Percentiles rank a stretch among this genome's conserved stretches.
Evolutionary conservation across 2,329 filamentous ascomycete genomes (phyloP).

Genomic region (Ascochyta lentis): DNA sequence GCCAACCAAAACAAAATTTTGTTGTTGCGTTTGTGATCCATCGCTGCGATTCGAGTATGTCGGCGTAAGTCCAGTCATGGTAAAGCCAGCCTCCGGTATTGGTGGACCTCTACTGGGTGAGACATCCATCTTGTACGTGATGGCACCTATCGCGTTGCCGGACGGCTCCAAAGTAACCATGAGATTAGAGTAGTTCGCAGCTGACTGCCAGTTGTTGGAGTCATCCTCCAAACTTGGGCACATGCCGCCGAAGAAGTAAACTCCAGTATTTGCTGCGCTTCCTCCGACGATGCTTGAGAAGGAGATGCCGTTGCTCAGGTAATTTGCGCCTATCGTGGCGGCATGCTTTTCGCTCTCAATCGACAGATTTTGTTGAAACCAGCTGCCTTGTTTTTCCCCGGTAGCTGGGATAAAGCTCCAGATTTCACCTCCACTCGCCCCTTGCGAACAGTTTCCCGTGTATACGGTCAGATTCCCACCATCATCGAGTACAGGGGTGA

Average conservation of each 20-base stretch:
- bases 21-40: slow-evolving; percentile 72
- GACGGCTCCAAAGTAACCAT: slow-evolving; percentile 72
- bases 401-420: slow-evolving; percentile 70
- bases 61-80: slow-evolving; percentile 74
- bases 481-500: slow-evolving; percentile 70
- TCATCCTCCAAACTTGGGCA: slow-evolving; percentile 61
- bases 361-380: slow-evolving; percentile 56
- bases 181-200: slow-evolving; percentile 78
- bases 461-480: slow-evolving; percentile 76
- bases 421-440: slow-evolving; percentile 60
- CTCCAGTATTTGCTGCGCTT: slow-evolving; percentile 59
- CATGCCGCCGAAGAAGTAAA: slow-evolving; percentile 91
- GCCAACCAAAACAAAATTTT: slow-evolving; percentile 80
- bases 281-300: slow-evolving; percentile 70
- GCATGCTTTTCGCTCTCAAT: slow-evolving; percentile 44
- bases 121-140: slow-evolving; percentile 55
- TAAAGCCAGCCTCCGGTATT: slow-evolving; percentile 85
- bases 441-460: slow-evolving; percentile 71
- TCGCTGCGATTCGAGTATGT: slow-evolving; percentile 71
- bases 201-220: slow-evolving; percentile 63
- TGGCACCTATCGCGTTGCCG: slow-evolving; percentile 45
- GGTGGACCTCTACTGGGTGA: slow-evolving; percentile 67
- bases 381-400: slow-evolving; percentile 57
- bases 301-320: slow-evolving; percentile 66
- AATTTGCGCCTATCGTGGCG: slow-evolving; percentile 58